These are phyloP conservation scores for Chlamydomonas urium DNA, from an alignment of 139 green algal species.

Conservation along the genomic window DNA sequence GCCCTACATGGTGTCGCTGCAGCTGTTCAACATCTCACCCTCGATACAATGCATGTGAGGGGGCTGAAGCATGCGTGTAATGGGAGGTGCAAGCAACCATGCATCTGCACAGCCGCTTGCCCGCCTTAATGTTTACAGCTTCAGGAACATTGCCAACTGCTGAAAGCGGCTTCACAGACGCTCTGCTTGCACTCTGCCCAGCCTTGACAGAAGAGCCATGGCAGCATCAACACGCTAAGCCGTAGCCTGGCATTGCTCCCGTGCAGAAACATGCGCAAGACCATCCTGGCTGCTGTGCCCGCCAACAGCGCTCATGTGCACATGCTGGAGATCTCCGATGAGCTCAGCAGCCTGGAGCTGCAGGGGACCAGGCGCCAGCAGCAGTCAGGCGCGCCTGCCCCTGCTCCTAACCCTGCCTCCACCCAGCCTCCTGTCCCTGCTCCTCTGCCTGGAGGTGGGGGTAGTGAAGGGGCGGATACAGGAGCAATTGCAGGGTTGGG, in stretches of 20 bases:
- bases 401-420: too few species aligned
- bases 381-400: too few species aligned
- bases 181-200: neutral
- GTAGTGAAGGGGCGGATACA: too few species aligned
- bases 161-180: neutral
- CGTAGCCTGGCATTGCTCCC: neutral
- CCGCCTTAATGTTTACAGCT: too few species aligned
- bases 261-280: slow-evolving; percentile 4
- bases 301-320: slow-evolving; percentile 13
- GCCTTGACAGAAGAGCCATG: neutral
- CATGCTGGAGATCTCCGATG: slow-evolving; percentile 25
- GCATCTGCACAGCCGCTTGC: too few species aligned
- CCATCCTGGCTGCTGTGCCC: slow-evolving; percentile 16
- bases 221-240: neutral
- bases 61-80: neutral
- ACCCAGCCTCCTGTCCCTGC: too few species aligned
- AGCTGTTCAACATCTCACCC: slow-evolving; percentile 15
- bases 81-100: neutral
- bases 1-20: slow-evolving; percentile 20
- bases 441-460: too few species aligned
- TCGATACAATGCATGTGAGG: neutral
- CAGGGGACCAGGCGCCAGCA: too few species aligned
- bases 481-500: too few species aligned
- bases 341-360: slow-evolving; percentile 2
- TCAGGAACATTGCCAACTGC: neutral